Base-by-base conservation (phyloP, 1,284 basidiomycete genomes). In the Athelia sp. region DNA sequence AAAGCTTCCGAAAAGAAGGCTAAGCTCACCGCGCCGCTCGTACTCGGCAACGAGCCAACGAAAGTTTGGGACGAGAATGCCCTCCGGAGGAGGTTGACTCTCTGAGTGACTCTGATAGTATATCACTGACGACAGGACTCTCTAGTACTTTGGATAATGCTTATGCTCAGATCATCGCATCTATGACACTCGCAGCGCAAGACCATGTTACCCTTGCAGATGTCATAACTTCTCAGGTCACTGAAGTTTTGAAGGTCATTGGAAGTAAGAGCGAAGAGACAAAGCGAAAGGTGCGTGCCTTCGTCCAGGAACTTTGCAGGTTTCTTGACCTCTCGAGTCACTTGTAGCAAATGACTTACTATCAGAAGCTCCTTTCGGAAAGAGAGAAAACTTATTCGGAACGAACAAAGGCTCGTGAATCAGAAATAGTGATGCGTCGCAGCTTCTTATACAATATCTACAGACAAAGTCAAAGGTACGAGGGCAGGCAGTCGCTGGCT, bases 391-490 rank as follows among this genome's bases (percentile, higher is more conserved):
- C 75, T 38, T 87, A 87, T 57, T 64, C 67, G 29, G 86, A 90
- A 50, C 82, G 85, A 40, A 55, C 76, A 18, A 91, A 90, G 77
- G 87, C 86, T 50, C 47, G 66, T 38, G 40, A 26, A 44, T 26
- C 46, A 19, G n/a, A n/a, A n/a, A n/a, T n/a, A n/a, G n/a, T n/a
- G n/a, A n/a, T n/a, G n/a, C n/a, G n/a, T 22, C n/a, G 19, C 47
- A n/a, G n/a, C 34, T 32, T 46, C 46, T 48, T 50, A 47, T 45
- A 45, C n/a, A 48, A 51, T 47, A 43, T 50, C 47, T 52, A 34
- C 59, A 90, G 87, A 79, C 69, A 52, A 90, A 90, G 65, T 81
- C 83, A 62, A 90, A 89, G 79, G 87, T 78, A 53, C 21, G 55
- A 40, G 8, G 4, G 6, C 36, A 40, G 19, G 15, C 19, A 15